Base-by-base conservation (phyloP, 257 asterid genomes). In the Solanum ahanhuiri region DNA sequence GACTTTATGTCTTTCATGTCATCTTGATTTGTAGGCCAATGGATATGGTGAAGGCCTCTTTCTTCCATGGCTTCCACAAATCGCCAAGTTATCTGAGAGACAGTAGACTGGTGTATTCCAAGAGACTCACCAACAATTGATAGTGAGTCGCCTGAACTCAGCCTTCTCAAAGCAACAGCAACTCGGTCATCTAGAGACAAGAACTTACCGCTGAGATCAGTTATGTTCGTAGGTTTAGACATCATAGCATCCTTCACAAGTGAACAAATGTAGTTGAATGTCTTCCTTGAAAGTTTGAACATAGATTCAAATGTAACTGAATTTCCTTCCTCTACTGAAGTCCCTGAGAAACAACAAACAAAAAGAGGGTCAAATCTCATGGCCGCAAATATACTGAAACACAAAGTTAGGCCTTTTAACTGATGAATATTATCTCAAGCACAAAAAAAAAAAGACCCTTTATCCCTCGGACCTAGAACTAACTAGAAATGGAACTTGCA, bases 61-160 rank as follows among this genome's bases (percentile, higher is more conserved):
- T 85, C 70, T 76, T 87, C 91, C 87, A 89, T 81, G 33, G 86
- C 89, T 72, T 87, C 87, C 33, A 89, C 87, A 35, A 89, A 89
- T 31, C 82, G 82, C 91, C 89, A 87, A 14, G 91, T 85, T 87
- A 89, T 60, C 17, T 83, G 76, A 81, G 83, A 58, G 58, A 89
- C 88, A 15, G 86, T 45, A 0, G 88, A 70, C 25, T 72, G 70
- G 86, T 72, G 54, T 35, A 89, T 58, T 39, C 89, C 88, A 30
- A 87, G 67, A 20, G 86, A 48, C 12, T 85, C 43, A 7, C 89
- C 89, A 22, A 89, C 73, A 63, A 12, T 5, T 14, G 88, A 54
- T 17, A 87, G 72, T 25, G 89, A 85, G 17, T 87, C 86, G 5
- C 88, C 87, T 15, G 91, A 84, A 48, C 91, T 89, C 48, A 89